Percentiles rank a stretch among this genome's conserved stretches.
Conservation (phyloP, 2,329 filamentous ascomycete genomes). For the Colletotrichum noveboracense region DNA sequence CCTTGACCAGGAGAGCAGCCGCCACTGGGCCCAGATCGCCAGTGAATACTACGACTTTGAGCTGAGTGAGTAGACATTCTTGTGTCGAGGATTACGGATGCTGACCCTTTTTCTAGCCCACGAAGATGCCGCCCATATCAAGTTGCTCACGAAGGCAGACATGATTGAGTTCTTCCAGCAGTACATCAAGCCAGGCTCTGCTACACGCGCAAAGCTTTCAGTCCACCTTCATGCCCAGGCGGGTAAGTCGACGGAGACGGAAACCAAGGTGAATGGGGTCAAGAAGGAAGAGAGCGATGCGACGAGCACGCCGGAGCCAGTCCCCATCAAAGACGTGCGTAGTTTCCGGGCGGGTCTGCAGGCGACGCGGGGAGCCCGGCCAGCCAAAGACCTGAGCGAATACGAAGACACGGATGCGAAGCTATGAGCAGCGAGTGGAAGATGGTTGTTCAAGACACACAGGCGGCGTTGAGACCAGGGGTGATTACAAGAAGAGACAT, state of each 20-base stretch:
- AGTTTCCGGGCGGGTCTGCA: conserved; percentile 79
- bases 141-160: conserved; percentile 77
- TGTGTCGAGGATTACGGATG: background rate
- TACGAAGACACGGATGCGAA: conserved; percentile 89
- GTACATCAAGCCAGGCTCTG: conserved; percentile 77
- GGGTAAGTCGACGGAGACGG: conserved; percentile 50
- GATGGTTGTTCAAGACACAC: background rate
- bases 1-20: conserved; percentile 79
- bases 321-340: conserved; percentile 78
- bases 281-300: conserved; percentile 38
- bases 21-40: conserved; percentile 85
- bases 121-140: conserved; percentile 77
- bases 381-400: conserved; percentile 77
- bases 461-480: conserved; percentile 6
- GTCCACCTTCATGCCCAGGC: conserved; percentile 83
- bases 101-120: conserved; percentile 57
- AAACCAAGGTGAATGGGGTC: conserved; percentile 33
- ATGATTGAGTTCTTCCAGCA: conserved; percentile 80
- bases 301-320: conserved; percentile 42
- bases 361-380: conserved; percentile 73
- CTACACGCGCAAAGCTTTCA: conserved; percentile 78
- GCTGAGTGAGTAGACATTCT: conserved; percentile 63
- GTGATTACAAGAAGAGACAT: conserved; percentile 1
- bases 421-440: conserved; percentile 55
- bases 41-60: conserved; percentile 91